Conservation (phyloP, 208 protist species). For the Trypanosoma vivax region DNA sequence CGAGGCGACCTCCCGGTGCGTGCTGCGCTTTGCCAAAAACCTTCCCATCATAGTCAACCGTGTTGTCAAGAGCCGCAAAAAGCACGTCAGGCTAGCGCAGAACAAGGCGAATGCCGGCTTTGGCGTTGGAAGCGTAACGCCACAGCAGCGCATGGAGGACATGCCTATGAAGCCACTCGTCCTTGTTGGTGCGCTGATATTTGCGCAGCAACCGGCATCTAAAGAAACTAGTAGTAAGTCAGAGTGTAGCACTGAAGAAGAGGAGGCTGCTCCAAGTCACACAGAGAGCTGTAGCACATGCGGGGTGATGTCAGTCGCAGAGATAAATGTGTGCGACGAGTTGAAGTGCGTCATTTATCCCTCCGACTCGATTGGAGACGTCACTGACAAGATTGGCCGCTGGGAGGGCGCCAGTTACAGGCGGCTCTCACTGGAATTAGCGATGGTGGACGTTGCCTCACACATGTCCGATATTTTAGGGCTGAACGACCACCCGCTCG, state of each 20-base stretch:
- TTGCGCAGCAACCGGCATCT: conserved; percentile 23
- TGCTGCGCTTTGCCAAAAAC: conserved; percentile 73
- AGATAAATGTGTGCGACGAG: conserved; percentile 54
- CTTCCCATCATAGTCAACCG: conserved; percentile 73
- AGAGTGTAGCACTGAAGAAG: background rate
- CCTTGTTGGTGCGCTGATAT: conserved; percentile 71
- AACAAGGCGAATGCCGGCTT: conserved; percentile 44
- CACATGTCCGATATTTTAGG: conserved; percentile 53
- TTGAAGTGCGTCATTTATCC: conserved; percentile 69
- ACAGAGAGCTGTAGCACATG: conserved; percentile 39
- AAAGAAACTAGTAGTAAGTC: background rate
- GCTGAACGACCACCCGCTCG: conserved; percentile 30
- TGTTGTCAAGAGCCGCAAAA: conserved; percentile 62
- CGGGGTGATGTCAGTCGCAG: conserved; percentile 34
- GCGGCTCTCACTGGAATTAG: conserved; percentile 72
- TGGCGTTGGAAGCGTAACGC: conserved; percentile 44
- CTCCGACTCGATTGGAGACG: conserved; percentile 59
- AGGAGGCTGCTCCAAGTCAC: background rate
- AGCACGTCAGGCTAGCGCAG: conserved; percentile 29
- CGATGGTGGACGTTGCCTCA: conserved; percentile 55
- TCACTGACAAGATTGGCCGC: conserved; percentile 53
- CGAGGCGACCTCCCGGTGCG: conserved; percentile 54
- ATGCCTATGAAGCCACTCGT: conserved; percentile 88
- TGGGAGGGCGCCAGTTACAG: conserved; percentile 81
- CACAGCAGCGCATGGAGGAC: conserved; percentile 68